Evolutionary conservation across 2,329 filamentous ascomycete species (phyloP), one percentile per base, ranked within the genome.

Genomic region (Epichloe festucae): DNA sequence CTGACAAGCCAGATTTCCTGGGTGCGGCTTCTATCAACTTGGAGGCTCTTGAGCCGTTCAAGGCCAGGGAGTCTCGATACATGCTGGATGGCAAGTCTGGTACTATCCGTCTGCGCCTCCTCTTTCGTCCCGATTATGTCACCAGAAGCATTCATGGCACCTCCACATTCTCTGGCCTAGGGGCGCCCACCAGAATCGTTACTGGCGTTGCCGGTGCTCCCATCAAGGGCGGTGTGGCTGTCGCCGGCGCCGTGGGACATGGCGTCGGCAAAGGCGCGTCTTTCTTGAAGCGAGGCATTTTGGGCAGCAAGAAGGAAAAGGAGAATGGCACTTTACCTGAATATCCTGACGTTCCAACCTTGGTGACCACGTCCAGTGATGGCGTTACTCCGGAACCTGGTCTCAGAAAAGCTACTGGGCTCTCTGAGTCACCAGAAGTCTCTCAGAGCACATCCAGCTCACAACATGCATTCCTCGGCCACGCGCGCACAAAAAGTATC

Each of bases 71-170:
- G 64, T 75, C 89, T 35, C 81, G 74, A 11, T 78, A 94, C 34
- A 71, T 77, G 1, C 75, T 98, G 2, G 88, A 96, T 62, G 93
- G 93, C 34, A 94, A 95, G 68, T 95, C 88, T 3, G 93, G 93
- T 34, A 79, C 78, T 2, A 74, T 98, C 48, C 81, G 88, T 46
- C 68, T 98, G 55, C 86, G 88, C 58, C 78, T 98, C 64, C 73
- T 97, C 23, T 98, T 98, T 81, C 89, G 89, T 55, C 89, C 93
- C 12, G 84, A 89, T 64, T 98, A 97, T 63, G 85, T 98, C 54
- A 86, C 85, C 14, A 83, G 93, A 51, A 79, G 86, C 12, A 80
- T 89, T 47, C 88, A 96, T 67, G 93, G 93, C 49, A 93, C 89
- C 0, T 89, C 89, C 0, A 96, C 91, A 1, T 95, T 98, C 72